These are phyloP conservation scores for Russula compacta DNA, from an alignment of 768 basidiomycete species.

Conservation along the genomic window DNA sequence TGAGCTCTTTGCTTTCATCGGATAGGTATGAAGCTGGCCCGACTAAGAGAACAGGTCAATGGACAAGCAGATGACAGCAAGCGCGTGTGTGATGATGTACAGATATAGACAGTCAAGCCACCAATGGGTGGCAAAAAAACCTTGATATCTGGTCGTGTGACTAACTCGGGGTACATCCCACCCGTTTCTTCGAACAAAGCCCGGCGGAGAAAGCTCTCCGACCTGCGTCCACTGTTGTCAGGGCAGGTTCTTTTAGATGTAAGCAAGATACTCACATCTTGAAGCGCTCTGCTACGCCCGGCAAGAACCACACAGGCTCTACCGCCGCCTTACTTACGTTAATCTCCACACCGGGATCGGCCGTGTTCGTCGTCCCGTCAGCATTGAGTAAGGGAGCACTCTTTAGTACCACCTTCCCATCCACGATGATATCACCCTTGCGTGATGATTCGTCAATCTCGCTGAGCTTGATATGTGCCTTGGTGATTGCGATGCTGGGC, in stretches of 20 bases:
- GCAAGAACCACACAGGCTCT: slow-evolving; percentile 94
- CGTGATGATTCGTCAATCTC: slow-evolving; percentile 81
- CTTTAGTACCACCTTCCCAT: slow-evolving; percentile 74
- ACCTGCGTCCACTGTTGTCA: slow-evolving; percentile 34
- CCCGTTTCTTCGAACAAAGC: slow-evolving; percentile 94
- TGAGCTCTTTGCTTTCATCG: slow-evolving; percentile 72
- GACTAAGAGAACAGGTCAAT: slow-evolving; percentile 35
- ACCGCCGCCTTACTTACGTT: slow-evolving; percentile 88
- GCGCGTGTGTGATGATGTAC: slow-evolving; percentile 31
- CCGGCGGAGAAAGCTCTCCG: slow-evolving; percentile 78
- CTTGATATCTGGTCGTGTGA: slow-evolving; percentile 93
- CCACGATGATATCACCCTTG: slow-evolving; percentile 62
- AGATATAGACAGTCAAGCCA: slow-evolving; percentile 84
- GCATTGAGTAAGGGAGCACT: slow-evolving; percentile 54
- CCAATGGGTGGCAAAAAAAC: slow-evolving; percentile 95
- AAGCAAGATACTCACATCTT: slow-evolving; percentile 54
- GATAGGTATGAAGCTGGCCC: slow-evolving; percentile 73
- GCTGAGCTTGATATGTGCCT: slow-evolving; percentile 88
- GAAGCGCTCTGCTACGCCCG: slow-evolving; percentile 90
- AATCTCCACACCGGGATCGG: slow-evolving; percentile 77
- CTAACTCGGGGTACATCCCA: slow-evolving; percentile 92
- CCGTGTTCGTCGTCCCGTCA: slow-evolving; percentile 49
- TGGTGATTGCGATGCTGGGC: slow-evolving; percentile 89
- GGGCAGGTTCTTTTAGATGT: neutral
- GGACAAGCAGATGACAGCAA: neutral